phyloP scores from a whole-genome alignment of 108 stramenopile genomes.

The Mediolabrus comicus region DNA sequence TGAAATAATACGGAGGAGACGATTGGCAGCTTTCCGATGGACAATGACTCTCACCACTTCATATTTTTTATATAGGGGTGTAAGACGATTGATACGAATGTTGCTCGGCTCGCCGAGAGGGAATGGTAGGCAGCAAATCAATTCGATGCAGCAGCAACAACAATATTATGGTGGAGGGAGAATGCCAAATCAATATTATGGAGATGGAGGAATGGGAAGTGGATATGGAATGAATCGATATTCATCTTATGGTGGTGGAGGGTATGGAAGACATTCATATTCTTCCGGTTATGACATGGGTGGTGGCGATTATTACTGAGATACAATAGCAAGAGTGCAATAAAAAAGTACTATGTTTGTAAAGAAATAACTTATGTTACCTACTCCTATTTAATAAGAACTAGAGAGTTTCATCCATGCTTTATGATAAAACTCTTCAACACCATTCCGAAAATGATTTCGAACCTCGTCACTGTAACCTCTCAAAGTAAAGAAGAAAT shows the following conservation, averaged over 20 bases:
- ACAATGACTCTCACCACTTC: conserved; percentile 55
- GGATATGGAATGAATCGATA: conserved; percentile 21
- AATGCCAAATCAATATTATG: conserved; percentile 18
- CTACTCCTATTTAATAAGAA: no score
- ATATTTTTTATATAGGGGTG: conserved; percentile 57
- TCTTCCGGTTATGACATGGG: background rate
- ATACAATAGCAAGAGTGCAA: background rate
- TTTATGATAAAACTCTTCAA: conserved; percentile 1
- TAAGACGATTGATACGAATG: conserved; percentile 45
- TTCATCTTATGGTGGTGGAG: conserved; percentile 3
- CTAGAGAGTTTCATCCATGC: background rate
- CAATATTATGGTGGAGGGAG: conserved; percentile 9
- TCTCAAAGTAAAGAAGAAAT: conserved; percentile 14
- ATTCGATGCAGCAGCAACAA: background rate
- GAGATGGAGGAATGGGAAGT: conserved; percentile 2
- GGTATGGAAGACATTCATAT: background rate
- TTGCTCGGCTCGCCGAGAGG: conserved; percentile 11
- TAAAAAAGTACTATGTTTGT: no score
- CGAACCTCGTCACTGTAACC: background rate
- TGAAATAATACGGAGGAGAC: conserved; percentile 44
- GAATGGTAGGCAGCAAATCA: background rate
- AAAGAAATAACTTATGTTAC: no score
- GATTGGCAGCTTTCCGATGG: conserved; percentile 75
- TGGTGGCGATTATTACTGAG: conserved; percentile 1
- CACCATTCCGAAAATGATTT: conserved; percentile 13